A percentile compares a stretch with the other conserved stretches of the same genome.
phyloP scores from a whole-genome alignment of 2,329 filamentous ascomycete genomes.

The Aspergillus jensenii region DNA sequence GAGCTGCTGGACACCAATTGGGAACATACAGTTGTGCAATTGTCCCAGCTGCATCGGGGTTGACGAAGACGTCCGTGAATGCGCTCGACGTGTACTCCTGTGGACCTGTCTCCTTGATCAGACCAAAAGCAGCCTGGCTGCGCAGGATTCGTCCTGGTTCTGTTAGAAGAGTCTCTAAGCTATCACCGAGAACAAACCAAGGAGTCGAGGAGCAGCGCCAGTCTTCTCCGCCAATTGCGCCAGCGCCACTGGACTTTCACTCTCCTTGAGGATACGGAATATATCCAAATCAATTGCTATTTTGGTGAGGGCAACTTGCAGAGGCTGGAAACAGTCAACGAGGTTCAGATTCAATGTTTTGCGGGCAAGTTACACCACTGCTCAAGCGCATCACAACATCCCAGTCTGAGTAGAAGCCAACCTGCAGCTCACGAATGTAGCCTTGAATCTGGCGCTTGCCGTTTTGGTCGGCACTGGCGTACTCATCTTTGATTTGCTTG shows the following conservation, averaged over 20 bases:
- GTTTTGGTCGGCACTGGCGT: neutral
- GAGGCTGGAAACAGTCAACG: neutral
- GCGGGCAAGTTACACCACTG: neutral
- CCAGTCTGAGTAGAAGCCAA: neutral
- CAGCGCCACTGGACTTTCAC: neutral
- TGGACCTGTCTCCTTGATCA: conserved; percentile 14
- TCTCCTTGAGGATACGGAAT: neutral
- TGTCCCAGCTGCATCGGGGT: neutral
- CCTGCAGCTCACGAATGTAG: neutral
- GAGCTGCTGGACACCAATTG: neutral
- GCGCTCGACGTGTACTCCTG: conserved; percentile 17
- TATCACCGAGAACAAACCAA: neutral
- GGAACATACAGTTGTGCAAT: neutral
- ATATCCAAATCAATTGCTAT: neutral
- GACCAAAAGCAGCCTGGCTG: conserved; percentile 22
- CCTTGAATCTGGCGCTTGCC: neutral
- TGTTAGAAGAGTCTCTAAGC: neutral
- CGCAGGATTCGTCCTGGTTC: conserved; percentile 25
- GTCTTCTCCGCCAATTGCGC: neutral
- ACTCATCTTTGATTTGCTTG: neutral
- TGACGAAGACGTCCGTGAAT: conserved; percentile 16
- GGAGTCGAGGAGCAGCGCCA: neutral
- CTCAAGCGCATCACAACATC: conserved; percentile 1
- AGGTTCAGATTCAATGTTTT: too few relatives aligned
- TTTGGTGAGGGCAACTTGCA: neutral